Evolutionary conservation across 768 basidiomycete species (phyloP).

Genomic region (Auricularia sp.): DNA sequence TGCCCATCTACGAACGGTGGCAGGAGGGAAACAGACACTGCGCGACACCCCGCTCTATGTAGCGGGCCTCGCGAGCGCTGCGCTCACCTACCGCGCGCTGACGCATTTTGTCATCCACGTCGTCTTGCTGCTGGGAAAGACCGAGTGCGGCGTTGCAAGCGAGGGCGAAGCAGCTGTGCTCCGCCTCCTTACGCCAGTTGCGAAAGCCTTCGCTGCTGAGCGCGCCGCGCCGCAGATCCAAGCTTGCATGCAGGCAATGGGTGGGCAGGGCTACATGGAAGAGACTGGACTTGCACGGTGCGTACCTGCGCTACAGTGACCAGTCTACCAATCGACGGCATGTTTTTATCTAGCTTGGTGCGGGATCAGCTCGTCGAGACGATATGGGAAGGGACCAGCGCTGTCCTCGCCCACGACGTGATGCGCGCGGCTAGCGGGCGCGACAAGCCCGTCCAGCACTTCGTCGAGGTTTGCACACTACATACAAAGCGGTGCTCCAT

Average conservation of each 20-base stretch:
- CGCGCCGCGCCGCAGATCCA: slow-evolving; percentile 56
- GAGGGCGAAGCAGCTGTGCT: slow-evolving; percentile 42
- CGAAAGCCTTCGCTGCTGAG: slow-evolving; percentile 63
- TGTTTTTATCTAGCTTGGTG: slow-evolving; percentile 32
- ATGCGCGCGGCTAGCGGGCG: slow-evolving; percentile 43
- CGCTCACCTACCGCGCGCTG: slow-evolving; percentile 55
- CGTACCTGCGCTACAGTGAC: slow-evolving; percentile 5
- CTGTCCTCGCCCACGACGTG: slow-evolving; percentile 60
- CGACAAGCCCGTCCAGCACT: slow-evolving; percentile 31
- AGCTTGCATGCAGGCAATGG: slow-evolving; percentile 63
- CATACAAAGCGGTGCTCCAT: slow-evolving; percentile 4
- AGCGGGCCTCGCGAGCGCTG: slow-evolving; percentile 49
- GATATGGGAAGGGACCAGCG: slow-evolving; percentile 68
- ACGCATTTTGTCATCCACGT: slow-evolving; percentile 54
- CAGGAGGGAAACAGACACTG: slow-evolving; percentile 40
- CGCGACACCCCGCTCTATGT: slow-evolving; percentile 53
- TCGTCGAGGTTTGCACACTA: slow-evolving; percentile 32
- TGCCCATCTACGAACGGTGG: slow-evolving; percentile 48
- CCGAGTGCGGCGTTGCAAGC: slow-evolving; percentile 45
- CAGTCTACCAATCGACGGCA: not conserved
- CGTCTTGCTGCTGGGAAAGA: slow-evolving; percentile 47
- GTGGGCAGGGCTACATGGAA: slow-evolving; percentile 78
- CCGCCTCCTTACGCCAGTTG: slow-evolving; percentile 56
- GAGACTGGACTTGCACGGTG: slow-evolving; percentile 61
- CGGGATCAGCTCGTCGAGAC: slow-evolving; percentile 66